Evolutionary conservation across 225 moss, liverwort and hornwort genomes (phyloP), one percentile per base, ranked within the genome.

Genomic region (Anthoceros angustus): DNA sequence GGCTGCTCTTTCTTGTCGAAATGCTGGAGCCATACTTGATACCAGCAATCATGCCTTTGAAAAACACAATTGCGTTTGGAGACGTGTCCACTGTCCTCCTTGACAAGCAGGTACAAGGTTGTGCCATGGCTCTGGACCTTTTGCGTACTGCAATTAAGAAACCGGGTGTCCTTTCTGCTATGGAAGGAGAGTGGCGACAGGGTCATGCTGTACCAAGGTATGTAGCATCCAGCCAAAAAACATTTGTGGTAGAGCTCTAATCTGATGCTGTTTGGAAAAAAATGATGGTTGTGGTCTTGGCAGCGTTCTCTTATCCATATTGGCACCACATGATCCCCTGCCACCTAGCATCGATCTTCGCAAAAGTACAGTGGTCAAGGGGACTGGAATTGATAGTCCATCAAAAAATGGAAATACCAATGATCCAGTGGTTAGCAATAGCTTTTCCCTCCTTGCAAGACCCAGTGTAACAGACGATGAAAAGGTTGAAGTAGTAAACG

Each of bases 141-240:
- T 80, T 93, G 41, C 80, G 69, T 62, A 78, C 80, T 63, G 89
- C 87, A 55, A 72, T 93, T 42, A 87, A 81, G 67, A 93, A 89
- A 69, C 89, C 89, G 65, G 85, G 87, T 39, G 77, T 93, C 72
- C 84, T 93, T 69, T 87, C 89, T 72, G 82, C 84, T 61, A 81
- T 93, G 93, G 93, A 93, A 72, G 83, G 82, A 72, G 89, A 89
- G 72, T 93, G 93, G 93, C 82, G 86, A 77, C 78, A 87, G 74
- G 93, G 89, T 72, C 80, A 80, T 69, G 89, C 87, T 49, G 80
- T 84, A 12, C 89, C 89, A 65, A 88, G 93, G 93, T 89, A 68
- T 71, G 72, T 64, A 39, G 39, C 24, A 32, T 26, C 40, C 71
- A 40, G 66, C 7, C 24, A 42, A 6, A 66, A 15, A 21, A 2